A percentile compares a stretch with the other conserved stretches of the same genome.
These are phyloP conservation scores for Globisporangium viniferum DNA, from an alignment of 352 stramenopile species.

Conservation along the genomic window DNA sequence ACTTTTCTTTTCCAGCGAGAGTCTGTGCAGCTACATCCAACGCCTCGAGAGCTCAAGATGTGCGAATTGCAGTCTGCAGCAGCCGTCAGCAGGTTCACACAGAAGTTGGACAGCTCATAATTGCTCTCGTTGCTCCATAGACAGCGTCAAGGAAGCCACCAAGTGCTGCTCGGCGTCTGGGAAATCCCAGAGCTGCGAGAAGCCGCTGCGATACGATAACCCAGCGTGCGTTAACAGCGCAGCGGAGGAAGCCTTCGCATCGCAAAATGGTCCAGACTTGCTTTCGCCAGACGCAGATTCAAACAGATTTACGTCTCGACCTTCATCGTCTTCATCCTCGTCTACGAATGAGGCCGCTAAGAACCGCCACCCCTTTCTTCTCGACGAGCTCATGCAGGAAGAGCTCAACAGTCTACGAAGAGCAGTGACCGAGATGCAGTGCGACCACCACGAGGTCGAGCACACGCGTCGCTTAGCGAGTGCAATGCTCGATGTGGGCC, in stretches of 20 bases:
- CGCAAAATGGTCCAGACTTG: background rate
- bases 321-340: background rate
- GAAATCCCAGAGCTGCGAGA: background rate
- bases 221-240: background rate
- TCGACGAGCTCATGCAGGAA: conserved; percentile 40
- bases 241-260: background rate
- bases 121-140: background rate
- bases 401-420: conserved; percentile 46
- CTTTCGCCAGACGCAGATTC: background rate
- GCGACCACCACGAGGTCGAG: conserved; percentile 31
- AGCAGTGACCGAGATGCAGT: conserved; percentile 37
- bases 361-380: background rate
- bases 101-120: no score
- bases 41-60: conserved; percentile 35
- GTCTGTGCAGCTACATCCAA: conserved; percentile 50
- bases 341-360: background rate
- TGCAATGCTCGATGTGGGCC: conserved; percentile 21
- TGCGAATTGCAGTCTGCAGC: background rate
- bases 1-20: conserved; percentile 25
- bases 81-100: background rate
- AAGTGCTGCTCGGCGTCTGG: background rate
- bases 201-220: background rate
- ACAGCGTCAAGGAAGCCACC: background rate
- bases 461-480: conserved; percentile 22
- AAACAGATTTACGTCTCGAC: background rate